phyloP scores from a whole-genome alignment of 2,329 filamentous ascomycete species.

The Zasmidium angulare region DNA sequence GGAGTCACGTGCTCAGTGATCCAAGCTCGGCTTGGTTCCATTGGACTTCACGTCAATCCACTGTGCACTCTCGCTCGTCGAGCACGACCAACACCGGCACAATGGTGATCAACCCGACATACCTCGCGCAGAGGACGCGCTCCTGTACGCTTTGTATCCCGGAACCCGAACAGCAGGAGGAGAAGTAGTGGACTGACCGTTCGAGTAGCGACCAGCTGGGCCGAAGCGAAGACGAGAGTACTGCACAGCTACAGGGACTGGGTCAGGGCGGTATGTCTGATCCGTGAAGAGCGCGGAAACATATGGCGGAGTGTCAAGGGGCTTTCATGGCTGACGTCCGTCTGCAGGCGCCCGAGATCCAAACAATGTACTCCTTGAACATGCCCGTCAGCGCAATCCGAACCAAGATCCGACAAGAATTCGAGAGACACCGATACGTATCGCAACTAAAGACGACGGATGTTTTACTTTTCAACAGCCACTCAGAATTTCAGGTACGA shows the following conservation, averaged over 20 bases:
- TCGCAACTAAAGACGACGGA: slow-evolving; percentile 86
- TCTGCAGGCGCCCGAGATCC: slow-evolving; percentile 85
- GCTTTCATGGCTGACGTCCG: background rate
- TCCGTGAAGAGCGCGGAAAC: background rate
- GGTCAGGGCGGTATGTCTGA: slow-evolving; percentile 79
- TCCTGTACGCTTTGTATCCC: slow-evolving; percentile 44
- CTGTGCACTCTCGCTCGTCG: background rate
- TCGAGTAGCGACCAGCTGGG: slow-evolving; percentile 76
- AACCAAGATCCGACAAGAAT: slow-evolving; percentile 93
- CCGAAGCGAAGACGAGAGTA: slow-evolving; percentile 83
- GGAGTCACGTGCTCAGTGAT: background rate
- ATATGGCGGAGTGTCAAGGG: background rate
- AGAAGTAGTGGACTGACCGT: slow-evolving; percentile 16
- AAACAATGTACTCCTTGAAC: slow-evolving; percentile 93
- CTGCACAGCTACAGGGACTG: slow-evolving; percentile 89
- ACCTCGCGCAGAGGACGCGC: slow-evolving; percentile 66
- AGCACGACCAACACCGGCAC: slow-evolving; percentile 5
- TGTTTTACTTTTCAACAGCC: slow-evolving; percentile 84
- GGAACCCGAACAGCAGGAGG: background rate
- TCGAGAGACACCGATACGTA: slow-evolving; percentile 92
- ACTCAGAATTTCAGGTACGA: slow-evolving; percentile 87
- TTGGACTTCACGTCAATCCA: background rate
- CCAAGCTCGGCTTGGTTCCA: background rate
- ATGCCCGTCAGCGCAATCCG: slow-evolving; percentile 84
- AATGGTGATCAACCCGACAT: slow-evolving; percentile 80